A percentile compares a stretch with the other conserved stretches of the same genome.
These are phyloP conservation scores for Dianthus caryophyllus DNA, from an alignment of 148 eudicot genomes.

Conservation along the genomic window DNA sequence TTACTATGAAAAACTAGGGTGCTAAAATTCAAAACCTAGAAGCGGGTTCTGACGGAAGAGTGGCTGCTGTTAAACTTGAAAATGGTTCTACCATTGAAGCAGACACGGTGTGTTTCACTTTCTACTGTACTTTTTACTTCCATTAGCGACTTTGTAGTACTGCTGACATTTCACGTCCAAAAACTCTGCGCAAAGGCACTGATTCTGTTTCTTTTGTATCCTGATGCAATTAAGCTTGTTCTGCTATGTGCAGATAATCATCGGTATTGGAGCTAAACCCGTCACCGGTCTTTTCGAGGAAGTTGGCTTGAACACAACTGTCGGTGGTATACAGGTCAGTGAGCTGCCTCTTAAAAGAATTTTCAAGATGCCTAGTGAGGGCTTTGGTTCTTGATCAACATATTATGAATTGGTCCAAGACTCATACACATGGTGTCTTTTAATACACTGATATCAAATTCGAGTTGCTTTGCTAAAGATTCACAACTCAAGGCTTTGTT, in stretches of 20 bases:
- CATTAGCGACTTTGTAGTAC: not conserved
- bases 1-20: slow-evolving; percentile 41
- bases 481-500: too few relatives aligned
- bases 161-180: not conserved
- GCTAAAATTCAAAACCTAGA: slow-evolving; percentile 64
- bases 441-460: not conserved
- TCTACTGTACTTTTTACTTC: slow-evolving; percentile 1
- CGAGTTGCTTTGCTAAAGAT: not conserved
- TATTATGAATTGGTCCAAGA: not conserved
- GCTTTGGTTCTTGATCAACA: not conserved
- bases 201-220: not conserved
- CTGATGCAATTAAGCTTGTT: not conserved
- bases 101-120: slow-evolving; percentile 55
- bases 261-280: slow-evolving; percentile 98
- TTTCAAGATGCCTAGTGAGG: not conserved
- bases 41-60: slow-evolving; percentile 85
- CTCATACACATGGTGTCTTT: not conserved
- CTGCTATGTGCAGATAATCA: slow-evolving; percentile 50
- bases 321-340: slow-evolving; percentile 90
- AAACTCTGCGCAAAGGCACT: not conserved
- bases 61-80: slow-evolving; percentile 73
- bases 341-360: not conserved
- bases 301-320: slow-evolving; percentile 55
- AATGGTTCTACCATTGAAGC: slow-evolving; percentile 85
- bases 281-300: slow-evolving; percentile 69